These are phyloP conservation scores for Turnera subulata DNA, from an alignment of 345 rosid species.

Conservation along the genomic window DNA sequence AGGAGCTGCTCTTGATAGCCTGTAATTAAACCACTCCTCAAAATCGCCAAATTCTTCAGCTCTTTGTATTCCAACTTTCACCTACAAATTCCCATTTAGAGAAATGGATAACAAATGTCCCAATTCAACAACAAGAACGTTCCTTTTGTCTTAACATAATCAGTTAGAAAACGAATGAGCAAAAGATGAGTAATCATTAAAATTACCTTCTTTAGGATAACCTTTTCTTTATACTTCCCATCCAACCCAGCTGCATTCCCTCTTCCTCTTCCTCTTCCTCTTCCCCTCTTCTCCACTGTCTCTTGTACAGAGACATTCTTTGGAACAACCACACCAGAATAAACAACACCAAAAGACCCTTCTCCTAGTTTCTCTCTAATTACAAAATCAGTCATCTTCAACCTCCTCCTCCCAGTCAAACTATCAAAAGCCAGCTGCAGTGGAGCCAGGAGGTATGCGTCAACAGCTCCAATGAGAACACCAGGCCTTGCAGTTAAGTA, in stretches of 20 bases:
- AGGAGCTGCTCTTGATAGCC: conserved; percentile 94
- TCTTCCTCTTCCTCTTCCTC: too few relatives aligned
- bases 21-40: conserved; percentile 98
- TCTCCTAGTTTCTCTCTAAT: conserved; percentile 77
- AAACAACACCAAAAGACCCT: conserved; percentile 91
- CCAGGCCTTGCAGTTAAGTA: conserved; percentile 94
- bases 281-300: conserved; percentile 38
- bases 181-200: too few relatives aligned
- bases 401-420: conserved; percentile 64
- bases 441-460: conserved; percentile 81
- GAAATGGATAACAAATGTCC: conserved; percentile 3
- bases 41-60: conserved; percentile 83
- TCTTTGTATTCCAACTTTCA: conserved; percentile 74
- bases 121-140: not conserved
- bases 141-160: not conserved
- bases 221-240: conserved; percentile 57
- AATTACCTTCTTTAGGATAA: conserved; percentile 74
- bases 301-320: conserved; percentile 46
- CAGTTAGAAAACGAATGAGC: too few relatives aligned
- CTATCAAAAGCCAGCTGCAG: conserved; percentile 65
- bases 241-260: conserved; percentile 36
- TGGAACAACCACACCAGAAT: conserved; percentile 72
- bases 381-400: conserved; percentile 67
- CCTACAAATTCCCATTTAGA: conserved; percentile 42
- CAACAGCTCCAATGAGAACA: conserved; percentile 84